Conservation (phyloP, 306 rosid species). For the Inga oerstediana region DNA sequence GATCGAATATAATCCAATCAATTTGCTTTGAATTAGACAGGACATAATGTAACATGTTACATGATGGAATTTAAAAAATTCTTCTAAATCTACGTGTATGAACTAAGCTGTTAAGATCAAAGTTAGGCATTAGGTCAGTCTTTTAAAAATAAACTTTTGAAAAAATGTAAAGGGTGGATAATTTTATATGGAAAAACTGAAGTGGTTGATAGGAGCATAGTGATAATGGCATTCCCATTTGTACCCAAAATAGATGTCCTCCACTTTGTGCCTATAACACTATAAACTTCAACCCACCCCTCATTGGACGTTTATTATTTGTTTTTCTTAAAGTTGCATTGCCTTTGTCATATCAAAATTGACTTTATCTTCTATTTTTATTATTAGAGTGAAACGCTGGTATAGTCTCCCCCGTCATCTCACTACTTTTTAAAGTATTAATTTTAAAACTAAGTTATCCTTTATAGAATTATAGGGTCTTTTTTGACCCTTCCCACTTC, state of each 20-base stretch:
- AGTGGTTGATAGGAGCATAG: constrained; percentile 34
- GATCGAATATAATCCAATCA: too few relatives aligned
- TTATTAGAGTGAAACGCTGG: background rate
- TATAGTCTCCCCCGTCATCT: background rate
- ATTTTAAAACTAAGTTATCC: background rate
- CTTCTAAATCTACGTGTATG: background rate
- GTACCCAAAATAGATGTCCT: constrained; percentile 30
- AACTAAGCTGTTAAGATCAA: background rate
- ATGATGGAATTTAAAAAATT: too few relatives aligned
- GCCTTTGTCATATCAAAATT: constrained; percentile 30
- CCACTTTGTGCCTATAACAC: constrained; percentile 26
- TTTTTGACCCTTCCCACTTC: background rate
- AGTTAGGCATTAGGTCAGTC: background rate
- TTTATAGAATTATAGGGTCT: background rate
- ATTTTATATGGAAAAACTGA: background rate
- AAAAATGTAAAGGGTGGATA: background rate
- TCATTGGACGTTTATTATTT: constrained; percentile 29
- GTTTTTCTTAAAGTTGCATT: constrained; percentile 17
- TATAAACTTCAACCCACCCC: constrained; percentile 15
- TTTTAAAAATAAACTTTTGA: background rate
- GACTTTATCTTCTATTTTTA: background rate
- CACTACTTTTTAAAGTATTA: background rate
- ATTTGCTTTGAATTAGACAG: background rate
- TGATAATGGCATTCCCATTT: constrained; percentile 31
- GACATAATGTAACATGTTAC: too few relatives aligned